Conservation (phyloP, 768 basidiomycete species). For the Tulasnella sp. region DNA sequence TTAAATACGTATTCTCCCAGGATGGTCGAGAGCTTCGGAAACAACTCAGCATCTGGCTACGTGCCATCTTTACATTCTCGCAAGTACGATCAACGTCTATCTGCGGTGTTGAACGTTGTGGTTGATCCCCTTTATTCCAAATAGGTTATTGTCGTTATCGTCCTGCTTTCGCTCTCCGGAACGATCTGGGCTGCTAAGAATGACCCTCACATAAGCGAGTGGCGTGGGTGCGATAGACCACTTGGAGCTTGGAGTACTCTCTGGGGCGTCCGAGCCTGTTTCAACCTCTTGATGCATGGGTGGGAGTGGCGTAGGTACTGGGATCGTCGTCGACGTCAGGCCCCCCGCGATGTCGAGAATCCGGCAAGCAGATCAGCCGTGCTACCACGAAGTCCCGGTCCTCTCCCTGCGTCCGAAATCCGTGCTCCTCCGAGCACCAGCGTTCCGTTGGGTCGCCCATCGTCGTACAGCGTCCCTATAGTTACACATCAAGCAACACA, state of each 20-base stretch:
- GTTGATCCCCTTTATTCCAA: too few relatives aligned
- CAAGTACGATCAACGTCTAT: too few relatives aligned
- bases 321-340: too few relatives aligned
- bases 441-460: too few relatives aligned
- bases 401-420: too few relatives aligned
- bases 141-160: conserved; percentile 1
- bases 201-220: conserved; percentile 1
- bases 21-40: conserved; percentile 5
- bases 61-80: not conserved
- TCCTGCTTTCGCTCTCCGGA: not conserved
- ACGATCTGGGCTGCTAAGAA: conserved; percentile 4
- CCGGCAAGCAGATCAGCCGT: too few relatives aligned
- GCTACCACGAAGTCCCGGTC: too few relatives aligned
- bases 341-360: too few relatives aligned
- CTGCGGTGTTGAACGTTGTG: too few relatives aligned
- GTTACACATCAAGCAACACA: too few relatives aligned
- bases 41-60: not conserved
- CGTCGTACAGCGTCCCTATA: too few relatives aligned
- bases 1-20: not conserved
- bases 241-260: conserved; percentile 10
- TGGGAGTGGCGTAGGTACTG: not conserved
- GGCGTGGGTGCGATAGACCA: conserved; percentile 10
- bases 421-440: too few relatives aligned
- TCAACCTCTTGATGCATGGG: not conserved
- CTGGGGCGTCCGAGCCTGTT: conserved; percentile 11